Conservation (phyloP, 257 asterid species). For the Fraxinus cuspidata region DNA sequence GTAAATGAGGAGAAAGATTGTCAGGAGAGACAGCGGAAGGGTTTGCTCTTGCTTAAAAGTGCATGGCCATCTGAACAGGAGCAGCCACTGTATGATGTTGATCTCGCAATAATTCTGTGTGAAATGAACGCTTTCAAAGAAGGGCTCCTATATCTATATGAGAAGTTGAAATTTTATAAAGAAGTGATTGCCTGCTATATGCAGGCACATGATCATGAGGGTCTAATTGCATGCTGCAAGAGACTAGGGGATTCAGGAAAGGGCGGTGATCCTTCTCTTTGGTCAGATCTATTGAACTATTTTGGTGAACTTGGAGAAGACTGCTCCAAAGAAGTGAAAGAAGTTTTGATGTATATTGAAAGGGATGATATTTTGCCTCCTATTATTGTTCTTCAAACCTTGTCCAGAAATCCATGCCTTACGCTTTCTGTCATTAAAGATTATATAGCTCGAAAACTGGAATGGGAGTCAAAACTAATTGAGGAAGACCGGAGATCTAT, state of each 20-base stretch:
- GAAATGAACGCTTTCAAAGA: conserved; percentile 81
- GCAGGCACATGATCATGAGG: conserved; percentile 94
- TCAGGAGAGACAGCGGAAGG: conserved; percentile 70
- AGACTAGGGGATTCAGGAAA: conserved; percentile 84
- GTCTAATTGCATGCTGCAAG: conserved; percentile 94
- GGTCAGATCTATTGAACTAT: conserved; percentile 91
- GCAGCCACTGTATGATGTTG: conserved; percentile 89
- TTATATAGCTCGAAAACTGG: conserved; percentile 86
- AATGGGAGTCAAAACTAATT: conserved; percentile 78
- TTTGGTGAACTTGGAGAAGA: conserved; percentile 70
- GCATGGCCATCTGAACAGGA: conserved; percentile 95
- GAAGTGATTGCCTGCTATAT: conserved; percentile 96
- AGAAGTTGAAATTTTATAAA: conserved; percentile 91
- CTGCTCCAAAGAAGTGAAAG: too few relatives aligned
- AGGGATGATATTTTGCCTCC: conserved; percentile 97
- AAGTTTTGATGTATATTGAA: conserved; percentile 21
- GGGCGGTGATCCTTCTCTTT: conserved; percentile 90
- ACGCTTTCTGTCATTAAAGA: conserved; percentile 91
- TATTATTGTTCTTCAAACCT: conserved; percentile 73
- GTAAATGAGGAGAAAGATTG: conserved; percentile 54
- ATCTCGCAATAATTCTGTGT: conserved; percentile 83
- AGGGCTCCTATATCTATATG: conserved; percentile 82
- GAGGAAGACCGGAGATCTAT: conserved; percentile 83
- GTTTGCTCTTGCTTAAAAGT: conserved; percentile 70
- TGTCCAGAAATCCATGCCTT: conserved; percentile 79